Evolutionary conservation across 2,329 filamentous ascomycete species (phyloP).

Genomic region (Colletotrichum lentis): DNA sequence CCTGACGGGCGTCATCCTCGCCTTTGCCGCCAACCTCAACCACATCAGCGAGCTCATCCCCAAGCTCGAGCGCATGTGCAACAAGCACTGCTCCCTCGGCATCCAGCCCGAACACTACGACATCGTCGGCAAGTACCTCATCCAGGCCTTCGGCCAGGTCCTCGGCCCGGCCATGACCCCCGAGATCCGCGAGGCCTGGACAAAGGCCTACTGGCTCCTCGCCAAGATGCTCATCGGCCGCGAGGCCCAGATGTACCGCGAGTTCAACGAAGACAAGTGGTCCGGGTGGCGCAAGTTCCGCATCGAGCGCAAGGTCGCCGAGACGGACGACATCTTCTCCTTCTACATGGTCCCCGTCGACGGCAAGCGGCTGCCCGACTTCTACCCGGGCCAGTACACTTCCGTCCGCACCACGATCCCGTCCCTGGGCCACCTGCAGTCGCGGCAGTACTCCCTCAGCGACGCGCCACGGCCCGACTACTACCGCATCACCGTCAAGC

Average conservation of each 20-base stretch:
- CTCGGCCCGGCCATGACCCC: conserved; percentile 72
- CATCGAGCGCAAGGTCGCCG: conserved; percentile 69
- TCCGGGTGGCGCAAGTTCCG: conserved; percentile 72
- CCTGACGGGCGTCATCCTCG: conserved; percentile 59
- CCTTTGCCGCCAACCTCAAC: conserved; percentile 76
- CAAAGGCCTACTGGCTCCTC: conserved; percentile 75
- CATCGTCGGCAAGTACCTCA: conserved; percentile 73
- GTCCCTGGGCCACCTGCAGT: conserved; percentile 66
- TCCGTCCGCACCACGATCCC: conserved; percentile 68
- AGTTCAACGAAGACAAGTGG: conserved; percentile 64
- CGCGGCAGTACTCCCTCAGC: conserved; percentile 76
- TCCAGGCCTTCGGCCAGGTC: conserved; percentile 72
- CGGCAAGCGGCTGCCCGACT: conserved; percentile 66
- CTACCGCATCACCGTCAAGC: conserved; percentile 77
- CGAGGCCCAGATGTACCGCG: conserved; percentile 69
- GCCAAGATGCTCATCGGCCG: conserved; percentile 75
- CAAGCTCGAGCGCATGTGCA: conserved; percentile 66
- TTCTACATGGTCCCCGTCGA: conserved; percentile 75
- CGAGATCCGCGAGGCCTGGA: conserved; percentile 73
- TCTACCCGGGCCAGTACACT: conserved; percentile 76
- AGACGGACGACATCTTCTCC: conserved; percentile 73
- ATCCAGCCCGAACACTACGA: conserved; percentile 74
- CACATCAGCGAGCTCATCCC: conserved; percentile 63
- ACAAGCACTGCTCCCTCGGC: conserved; percentile 77
- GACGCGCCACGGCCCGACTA: conserved; percentile 68